phyloP scores from a whole-genome alignment of 306 rosid species.

The Inga laurina region DNA sequence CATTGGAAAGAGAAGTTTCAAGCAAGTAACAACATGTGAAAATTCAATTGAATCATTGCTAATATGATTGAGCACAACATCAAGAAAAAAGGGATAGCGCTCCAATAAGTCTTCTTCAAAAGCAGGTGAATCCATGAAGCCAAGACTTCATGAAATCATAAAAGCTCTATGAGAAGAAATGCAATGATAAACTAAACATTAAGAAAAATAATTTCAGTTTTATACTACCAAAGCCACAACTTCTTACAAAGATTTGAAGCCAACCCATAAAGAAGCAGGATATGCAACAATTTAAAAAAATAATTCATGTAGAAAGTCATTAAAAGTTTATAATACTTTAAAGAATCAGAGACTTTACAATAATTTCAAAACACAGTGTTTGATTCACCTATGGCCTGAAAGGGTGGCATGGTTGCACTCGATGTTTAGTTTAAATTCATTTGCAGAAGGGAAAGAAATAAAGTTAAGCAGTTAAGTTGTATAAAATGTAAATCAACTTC shows the following conservation, averaged over 20 bases:
- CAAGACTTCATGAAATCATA: slow-evolving; percentile 64
- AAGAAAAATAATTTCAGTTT: neutral
- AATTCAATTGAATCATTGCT: slow-evolving; percentile 84
- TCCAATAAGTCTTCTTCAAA: slow-evolving; percentile 98
- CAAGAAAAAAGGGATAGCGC: slow-evolving; percentile 87
- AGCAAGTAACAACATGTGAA: slow-evolving; percentile 90
- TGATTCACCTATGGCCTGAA: slow-evolving; percentile 87
- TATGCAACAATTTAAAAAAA: neutral
- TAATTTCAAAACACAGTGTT: neutral
- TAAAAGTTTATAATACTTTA: neutral
- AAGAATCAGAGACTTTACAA: neutral
- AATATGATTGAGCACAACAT: slow-evolving; percentile 87
- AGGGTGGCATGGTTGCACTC: slow-evolving; percentile 98
- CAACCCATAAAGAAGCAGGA: slow-evolving; percentile 84
- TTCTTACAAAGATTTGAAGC: slow-evolving; percentile 89
- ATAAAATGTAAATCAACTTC: neutral
- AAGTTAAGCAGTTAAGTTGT: neutral
- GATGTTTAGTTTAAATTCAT: slow-evolving; percentile 87
- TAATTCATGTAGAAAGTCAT: slow-evolving; percentile 24
- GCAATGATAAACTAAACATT: neutral
- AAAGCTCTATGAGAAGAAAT: slow-evolving; percentile 31
- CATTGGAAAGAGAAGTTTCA: slow-evolving; percentile 86
- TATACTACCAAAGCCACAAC: slow-evolving; percentile 33
- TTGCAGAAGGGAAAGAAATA: slow-evolving; percentile 45
- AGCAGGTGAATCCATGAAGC: slow-evolving; percentile 91